Base-by-base conservation (phyloP, 2,329 filamentous ascomycete genomes). In the Beauveria medogensis region DNA sequence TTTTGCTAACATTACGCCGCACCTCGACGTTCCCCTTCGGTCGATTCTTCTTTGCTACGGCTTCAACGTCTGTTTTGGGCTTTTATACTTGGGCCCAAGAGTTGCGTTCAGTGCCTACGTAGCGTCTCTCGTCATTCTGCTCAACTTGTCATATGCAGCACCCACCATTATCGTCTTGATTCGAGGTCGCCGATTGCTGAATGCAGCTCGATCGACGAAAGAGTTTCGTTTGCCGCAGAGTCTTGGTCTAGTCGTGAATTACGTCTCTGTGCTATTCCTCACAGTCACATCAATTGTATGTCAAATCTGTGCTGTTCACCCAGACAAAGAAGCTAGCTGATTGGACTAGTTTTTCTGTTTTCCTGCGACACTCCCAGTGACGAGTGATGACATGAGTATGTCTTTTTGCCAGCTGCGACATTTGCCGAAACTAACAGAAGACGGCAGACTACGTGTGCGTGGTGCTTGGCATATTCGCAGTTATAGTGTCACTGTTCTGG, bases 81-180 rank as follows among this genome's bases (percentile, higher is more conserved):
- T 80, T 2, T 69, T 80, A 5, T 80, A 79, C 60, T 70, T 79
- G 0, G 77, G 77, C 1, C 77, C 76, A 1, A 72, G 72, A 16
- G 77, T 78, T 12, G 77, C 78, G 1, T 80, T 80, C 54, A 76
- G 74, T 56, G 77, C 78, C 7, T 78, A 79, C 62, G 72, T 77
- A 0, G 74, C 77, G 4, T 75, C 72, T 24, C 76, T 73, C 64
- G 79, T 77, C 16, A 73, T 79, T 14, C 74, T 79, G 50, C 71
- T 79, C 2, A 78, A 78, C 61, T 67, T 80, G 1, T 78, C 77
- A 1, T 80, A 78, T 37, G 75, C 72, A 7, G 69, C 77, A 9
- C 78, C 77, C 2, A 70, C 79, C 22, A 67, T 76, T 1, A 70
- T 68, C 7, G 66, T 77, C 3, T 68, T 76, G 6, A 48, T 75